Evolutionary conservation across 176 grass and related monocot species (phyloP).

Genomic region (Oryza meyeriana): DNA sequence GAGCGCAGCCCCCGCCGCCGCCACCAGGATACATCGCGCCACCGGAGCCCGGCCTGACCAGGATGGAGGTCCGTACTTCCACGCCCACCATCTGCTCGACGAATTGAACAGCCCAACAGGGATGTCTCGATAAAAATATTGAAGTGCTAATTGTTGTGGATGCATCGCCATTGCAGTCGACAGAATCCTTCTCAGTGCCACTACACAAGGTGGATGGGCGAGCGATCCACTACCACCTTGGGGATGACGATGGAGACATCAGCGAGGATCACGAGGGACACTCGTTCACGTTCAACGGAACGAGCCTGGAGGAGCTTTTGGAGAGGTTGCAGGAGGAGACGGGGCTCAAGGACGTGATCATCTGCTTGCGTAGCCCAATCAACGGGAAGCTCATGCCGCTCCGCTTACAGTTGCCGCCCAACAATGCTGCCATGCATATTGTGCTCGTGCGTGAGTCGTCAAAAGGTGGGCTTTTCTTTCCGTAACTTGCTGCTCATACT

Average conservation of each 20-base stretch:
- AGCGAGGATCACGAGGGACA: conserved; percentile 11
- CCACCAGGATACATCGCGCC: conserved; percentile 30
- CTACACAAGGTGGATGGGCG: conserved; percentile 67
- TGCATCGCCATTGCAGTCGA: conserved; percentile 33
- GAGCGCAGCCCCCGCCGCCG: conserved; percentile 26
- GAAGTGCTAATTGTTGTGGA: background rate
- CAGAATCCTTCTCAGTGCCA: conserved; percentile 41
- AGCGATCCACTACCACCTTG: conserved; percentile 53
- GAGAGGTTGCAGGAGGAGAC: conserved; percentile 54
- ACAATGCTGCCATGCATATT: conserved; percentile 65
- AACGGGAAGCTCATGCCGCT: conserved; percentile 60
- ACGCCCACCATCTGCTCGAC: background rate
- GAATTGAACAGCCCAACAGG: background rate
- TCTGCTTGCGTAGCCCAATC: conserved; percentile 58
- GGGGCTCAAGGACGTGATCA: conserved; percentile 44
- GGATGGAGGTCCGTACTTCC: conserved; percentile 40
- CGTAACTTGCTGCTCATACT: background rate
- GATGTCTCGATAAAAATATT: background rate
- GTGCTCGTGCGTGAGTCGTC: conserved; percentile 57
- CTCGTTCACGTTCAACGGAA: conserved; percentile 63
- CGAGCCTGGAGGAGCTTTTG: conserved; percentile 54
- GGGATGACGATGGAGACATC: conserved; percentile 51
- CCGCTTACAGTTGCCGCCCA: conserved; percentile 62
- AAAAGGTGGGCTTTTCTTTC: conserved; percentile 24
- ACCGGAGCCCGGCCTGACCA: background rate